Base-by-base conservation (phyloP, 106 monocot genomes). In the Amphibolis antarctica region DNA sequence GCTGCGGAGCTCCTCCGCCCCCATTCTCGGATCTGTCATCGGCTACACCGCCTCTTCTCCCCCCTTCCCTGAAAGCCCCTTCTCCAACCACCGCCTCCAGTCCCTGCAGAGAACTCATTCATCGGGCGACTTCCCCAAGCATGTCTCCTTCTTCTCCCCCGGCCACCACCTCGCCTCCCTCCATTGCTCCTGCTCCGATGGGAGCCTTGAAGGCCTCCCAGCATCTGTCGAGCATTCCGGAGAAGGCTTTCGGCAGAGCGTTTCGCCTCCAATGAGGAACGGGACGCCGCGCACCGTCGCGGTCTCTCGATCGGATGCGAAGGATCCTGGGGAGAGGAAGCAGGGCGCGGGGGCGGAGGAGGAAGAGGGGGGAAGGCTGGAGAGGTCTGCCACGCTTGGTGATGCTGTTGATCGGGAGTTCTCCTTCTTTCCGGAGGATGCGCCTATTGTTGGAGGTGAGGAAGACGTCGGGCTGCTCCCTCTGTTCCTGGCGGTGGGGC, bases 1-100 rank as follows among this genome's bases (percentile, higher is more conserved):
- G 55, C 69, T 70, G n/a, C 42, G 69, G 60, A 70, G 69, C 60
- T 57, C 69, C 20, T 70, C 69, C 44, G 42, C 69, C 53, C 69
- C 69, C 28, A 61, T 70, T 53, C 57, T 70, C 47, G 49, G 49
- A 18, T 60, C 69, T 4, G 28, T 70, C 25, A 46, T 61, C 26
- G 46, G 18, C 18, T 0, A 26, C 56, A 42, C 12, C 55, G 24
- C 20, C 13, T 20, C 55, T 24, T 21, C 12, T 4, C 5, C 27
- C 13, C 12, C 55, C 26, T 42, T 20, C 56, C 25, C 31, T 20
- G 68, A 56, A 22, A 68, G 68, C 68, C 55, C 56, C 56, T 6
- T 18, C 60, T 27, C 56, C 18, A 10, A 43, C 26, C 23, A 42
- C 45, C 44, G 14, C 1, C 13, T 22, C 13, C 23, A 46, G 10